Conservation (phyloP, 2,329 filamentous ascomycete genomes). For the Monilinia fructicola region DNA sequence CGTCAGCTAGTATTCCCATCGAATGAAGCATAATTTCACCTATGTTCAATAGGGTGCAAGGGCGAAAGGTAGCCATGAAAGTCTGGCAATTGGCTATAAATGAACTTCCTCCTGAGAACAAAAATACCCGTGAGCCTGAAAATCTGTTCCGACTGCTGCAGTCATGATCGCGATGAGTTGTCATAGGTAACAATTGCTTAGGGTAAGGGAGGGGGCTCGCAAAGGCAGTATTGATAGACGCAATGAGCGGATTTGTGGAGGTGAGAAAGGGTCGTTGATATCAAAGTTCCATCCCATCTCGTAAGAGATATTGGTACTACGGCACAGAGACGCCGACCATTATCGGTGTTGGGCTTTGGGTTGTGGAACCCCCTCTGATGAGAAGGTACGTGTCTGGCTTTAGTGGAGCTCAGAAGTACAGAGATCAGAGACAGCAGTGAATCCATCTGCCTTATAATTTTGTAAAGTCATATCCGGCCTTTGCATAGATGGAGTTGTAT, state of each 20-base stretch:
- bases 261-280: neutral
- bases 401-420: neutral
- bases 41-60: neutral
- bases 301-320: too few relatives aligned
- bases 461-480: neutral
- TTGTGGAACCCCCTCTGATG: neutral
- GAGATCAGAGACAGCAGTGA: neutral
- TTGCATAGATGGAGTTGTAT: neutral
- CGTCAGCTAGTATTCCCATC: neutral
- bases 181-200: neutral
- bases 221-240: neutral
- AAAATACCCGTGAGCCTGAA: neutral
- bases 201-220: neutral
- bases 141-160: neutral
- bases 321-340: neutral
- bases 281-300: neutral
- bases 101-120: neutral
- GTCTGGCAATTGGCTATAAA: neutral
- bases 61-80: neutral
- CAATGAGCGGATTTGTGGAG: neutral
- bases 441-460: too few relatives aligned
- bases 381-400: neutral
- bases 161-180: neutral
- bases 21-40: neutral
- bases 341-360: neutral